A percentile compares a stretch with the other conserved stretches of the same genome.
These are phyloP conservation scores for Carex scoparia DNA, from an alignment of 176 grass and related monocot species.

Conservation along the genomic window DNA sequence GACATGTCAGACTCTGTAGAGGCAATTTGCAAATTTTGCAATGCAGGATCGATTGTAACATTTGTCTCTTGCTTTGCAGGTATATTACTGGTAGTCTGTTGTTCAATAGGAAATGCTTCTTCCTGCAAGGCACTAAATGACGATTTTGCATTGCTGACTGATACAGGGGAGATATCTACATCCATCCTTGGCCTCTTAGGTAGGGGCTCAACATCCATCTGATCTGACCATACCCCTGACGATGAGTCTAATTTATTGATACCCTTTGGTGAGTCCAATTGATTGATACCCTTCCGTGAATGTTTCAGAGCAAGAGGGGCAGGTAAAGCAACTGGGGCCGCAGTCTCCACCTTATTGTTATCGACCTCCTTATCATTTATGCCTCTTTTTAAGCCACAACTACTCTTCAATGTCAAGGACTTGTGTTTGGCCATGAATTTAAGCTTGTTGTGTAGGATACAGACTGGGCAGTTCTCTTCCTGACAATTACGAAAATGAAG, in stretches of 20 bases:
- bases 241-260: too few species aligned
- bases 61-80: constrained; percentile 52
- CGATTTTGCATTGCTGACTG: constrained; percentile 39
- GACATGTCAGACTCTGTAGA: constrained; percentile 27
- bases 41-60: constrained; percentile 36
- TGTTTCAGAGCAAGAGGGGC: not conserved
- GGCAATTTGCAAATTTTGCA: not conserved
- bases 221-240: constrained; percentile 39
- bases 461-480: constrained; percentile 64
- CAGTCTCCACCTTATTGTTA: constrained; percentile 20
- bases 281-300: constrained; percentile 8
- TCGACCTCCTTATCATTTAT: constrained; percentile 5
- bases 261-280: too few species aligned
- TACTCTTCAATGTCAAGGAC: constrained; percentile 39
- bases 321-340: constrained; percentile 1
- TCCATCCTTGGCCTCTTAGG: constrained; percentile 67
- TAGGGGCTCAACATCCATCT: constrained; percentile 62
- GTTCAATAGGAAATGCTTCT: constrained; percentile 49
- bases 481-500: constrained; percentile 66
- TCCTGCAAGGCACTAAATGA: constrained; percentile 35
- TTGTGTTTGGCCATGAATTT: constrained; percentile 51
- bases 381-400: constrained; percentile 30
- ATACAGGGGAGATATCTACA: constrained; percentile 41
- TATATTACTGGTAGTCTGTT: constrained; percentile 31
- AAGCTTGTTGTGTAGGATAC: too few species aligned